Evolutionary conservation across 208 protist species (phyloP).

Genomic region (Leishmania turanica): DNA sequence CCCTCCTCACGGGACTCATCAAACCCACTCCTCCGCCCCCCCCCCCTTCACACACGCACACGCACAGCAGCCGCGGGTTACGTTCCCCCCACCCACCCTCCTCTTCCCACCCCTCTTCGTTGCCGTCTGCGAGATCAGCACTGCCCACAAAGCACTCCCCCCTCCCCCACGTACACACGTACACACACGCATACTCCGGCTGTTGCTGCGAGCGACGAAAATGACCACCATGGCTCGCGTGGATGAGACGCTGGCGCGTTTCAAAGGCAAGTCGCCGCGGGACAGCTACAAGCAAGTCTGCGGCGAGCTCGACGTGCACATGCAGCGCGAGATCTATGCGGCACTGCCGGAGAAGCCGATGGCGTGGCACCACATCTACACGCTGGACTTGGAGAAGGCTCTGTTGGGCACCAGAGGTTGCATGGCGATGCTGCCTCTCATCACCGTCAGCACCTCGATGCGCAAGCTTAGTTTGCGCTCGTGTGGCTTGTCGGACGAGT

Average conservation of each 20-base stretch:
- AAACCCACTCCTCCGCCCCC: neutral
- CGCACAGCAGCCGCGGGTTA: neutral
- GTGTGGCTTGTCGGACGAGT: conserved; percentile 78
- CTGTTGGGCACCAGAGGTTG: conserved; percentile 75
- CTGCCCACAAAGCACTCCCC: neutral
- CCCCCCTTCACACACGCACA: neutral
- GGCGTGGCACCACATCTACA: conserved; percentile 71
- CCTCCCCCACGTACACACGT: neutral
- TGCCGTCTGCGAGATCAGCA: neutral
- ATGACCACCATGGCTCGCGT: conserved; percentile 83
- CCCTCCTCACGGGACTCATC: neutral
- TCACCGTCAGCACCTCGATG: conserved; percentile 71
- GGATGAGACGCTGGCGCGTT: conserved; percentile 68
- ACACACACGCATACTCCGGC: neutral
- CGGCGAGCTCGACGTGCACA: conserved; percentile 67
- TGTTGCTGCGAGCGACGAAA: neutral
- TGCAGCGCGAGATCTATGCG: conserved; percentile 56
- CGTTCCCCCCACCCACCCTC: neutral
- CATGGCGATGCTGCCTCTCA: conserved; percentile 75
- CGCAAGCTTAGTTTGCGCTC: conserved; percentile 60
- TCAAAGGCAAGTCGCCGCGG: conserved; percentile 77
- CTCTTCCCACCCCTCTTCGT: neutral
- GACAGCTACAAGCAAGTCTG: conserved; percentile 81
- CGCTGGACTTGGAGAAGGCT: conserved; percentile 54
- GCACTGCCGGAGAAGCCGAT: conserved; percentile 59